Conservation (phyloP, 1,139 yeast species). For the Diutina sp. region DNA sequence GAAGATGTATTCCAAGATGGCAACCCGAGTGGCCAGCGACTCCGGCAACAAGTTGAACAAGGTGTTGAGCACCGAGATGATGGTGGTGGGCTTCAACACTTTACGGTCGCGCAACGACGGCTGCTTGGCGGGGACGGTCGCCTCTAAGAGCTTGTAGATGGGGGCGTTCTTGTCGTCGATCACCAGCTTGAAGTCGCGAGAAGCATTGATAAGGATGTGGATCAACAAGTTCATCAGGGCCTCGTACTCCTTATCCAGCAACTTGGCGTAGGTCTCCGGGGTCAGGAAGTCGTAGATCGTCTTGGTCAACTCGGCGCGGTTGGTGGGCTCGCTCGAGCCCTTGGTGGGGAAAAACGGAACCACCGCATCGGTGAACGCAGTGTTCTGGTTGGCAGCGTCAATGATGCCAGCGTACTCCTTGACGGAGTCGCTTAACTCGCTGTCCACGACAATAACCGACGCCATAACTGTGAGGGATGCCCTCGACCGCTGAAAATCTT, state of each 20-base stretch:
- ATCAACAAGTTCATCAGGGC: constrained; percentile 31
- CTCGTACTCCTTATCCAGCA: constrained; percentile 9
- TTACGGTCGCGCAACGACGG: constrained; percentile 36
- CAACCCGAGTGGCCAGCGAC: constrained; percentile 19
- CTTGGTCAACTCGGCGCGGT: constrained; percentile 16
- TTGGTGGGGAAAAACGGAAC: constrained; percentile 11
- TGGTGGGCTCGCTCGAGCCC: constrained; percentile 29
- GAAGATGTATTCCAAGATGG: constrained; percentile 21
- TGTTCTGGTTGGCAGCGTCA: constrained; percentile 19
- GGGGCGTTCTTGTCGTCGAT: constrained; percentile 18
- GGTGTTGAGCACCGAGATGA: constrained; percentile 29
- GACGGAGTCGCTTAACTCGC: constrained; percentile 29
- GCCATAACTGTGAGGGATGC: constrained; percentile 15
- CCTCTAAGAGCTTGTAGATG: constrained; percentile 19
- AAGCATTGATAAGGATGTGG: constrained; percentile 21
- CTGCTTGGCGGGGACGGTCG: constrained; percentile 23
- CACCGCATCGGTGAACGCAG: constrained; percentile 18
- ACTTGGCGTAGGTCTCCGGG: constrained; percentile 12
- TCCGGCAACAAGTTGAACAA: constrained; percentile 32
- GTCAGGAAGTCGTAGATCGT: constrained; percentile 17
- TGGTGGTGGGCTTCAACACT: constrained; percentile 29
- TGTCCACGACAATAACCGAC: constrained; percentile 35
- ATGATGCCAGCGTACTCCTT: constrained; percentile 27
- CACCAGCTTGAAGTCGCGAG: constrained; percentile 13
- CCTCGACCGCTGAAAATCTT: background rate